Evolutionary conservation across 2,329 filamentous ascomycete genomes (phyloP).

Genomic region (Paraphaeosphaeria sporulosa): DNA sequence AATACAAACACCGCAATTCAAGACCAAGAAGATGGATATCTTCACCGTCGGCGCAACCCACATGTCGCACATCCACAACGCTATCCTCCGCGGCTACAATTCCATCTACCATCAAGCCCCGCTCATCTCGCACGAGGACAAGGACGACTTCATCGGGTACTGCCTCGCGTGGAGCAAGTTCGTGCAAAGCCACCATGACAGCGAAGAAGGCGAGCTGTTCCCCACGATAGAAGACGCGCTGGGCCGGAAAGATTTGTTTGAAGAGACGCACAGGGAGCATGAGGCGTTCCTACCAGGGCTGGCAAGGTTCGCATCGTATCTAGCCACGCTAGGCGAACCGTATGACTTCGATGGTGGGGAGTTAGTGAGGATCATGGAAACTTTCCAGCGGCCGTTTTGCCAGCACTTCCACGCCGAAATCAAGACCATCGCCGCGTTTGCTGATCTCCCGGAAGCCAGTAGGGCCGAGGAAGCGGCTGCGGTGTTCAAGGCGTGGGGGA

Average conservation of each 20-base stretch:
- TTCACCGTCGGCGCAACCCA: conserved; percentile 46
- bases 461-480: conserved; percentile 54
- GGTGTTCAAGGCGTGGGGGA: conserved; percentile 68
- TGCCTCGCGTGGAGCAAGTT: conserved; percentile 44
- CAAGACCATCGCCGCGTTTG: conserved; percentile 40
- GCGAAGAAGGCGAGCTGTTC: conserved; percentile 47
- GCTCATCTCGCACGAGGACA: conserved; percentile 38
- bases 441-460: conserved; percentile 61
- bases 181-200: conserved; percentile 47
- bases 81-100: conserved; percentile 51
- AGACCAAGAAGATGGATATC: conserved; percentile 43
- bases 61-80: conserved; percentile 52
- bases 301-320: conserved; percentile 32
- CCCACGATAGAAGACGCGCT: conserved; percentile 43
- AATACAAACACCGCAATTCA: conserved; percentile 39
- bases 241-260: conserved; percentile 37
- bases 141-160: conserved; percentile 48
- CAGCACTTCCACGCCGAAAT: conserved; percentile 48
- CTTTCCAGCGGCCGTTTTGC: conserved; percentile 36
- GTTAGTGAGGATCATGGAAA: conserved; percentile 36
- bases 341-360: conserved; percentile 32
- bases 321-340: conserved; percentile 27
- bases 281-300: conserved; percentile 42
- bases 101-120: conserved; percentile 51
- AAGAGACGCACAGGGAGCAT: conserved; percentile 44